phyloP scores from a whole-genome alignment of 1,139 yeast species.

The Magnusiomyces ingens region DNA sequence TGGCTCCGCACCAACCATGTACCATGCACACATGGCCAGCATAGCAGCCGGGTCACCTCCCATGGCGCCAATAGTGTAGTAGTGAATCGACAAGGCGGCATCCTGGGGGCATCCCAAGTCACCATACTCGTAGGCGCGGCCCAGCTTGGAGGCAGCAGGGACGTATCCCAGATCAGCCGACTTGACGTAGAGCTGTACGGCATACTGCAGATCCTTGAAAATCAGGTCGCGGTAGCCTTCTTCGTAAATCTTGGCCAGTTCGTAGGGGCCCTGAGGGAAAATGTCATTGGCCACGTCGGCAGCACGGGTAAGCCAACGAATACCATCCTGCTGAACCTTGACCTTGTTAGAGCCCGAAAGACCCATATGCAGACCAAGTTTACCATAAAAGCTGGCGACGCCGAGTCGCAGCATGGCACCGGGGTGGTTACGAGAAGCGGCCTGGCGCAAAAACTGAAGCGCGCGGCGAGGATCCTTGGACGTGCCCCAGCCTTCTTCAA shows the following conservation, averaged over 20 bases:
- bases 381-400: slow-evolving; percentile 70
- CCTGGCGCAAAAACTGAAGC: slow-evolving; percentile 73
- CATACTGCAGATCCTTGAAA: slow-evolving; percentile 76
- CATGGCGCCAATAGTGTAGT: slow-evolving; percentile 84
- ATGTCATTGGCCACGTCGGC: slow-evolving; percentile 76
- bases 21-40: slow-evolving; percentile 97
- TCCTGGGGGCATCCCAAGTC: slow-evolving; percentile 70
- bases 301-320: slow-evolving; percentile 89
- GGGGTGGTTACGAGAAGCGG: slow-evolving; percentile 87
- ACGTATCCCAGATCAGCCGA: slow-evolving; percentile 86
- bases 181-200: slow-evolving; percentile 77
- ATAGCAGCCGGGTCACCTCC: slow-evolving; percentile 85
- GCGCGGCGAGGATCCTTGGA: slow-evolving; percentile 85
- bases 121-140: slow-evolving; percentile 81
- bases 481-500: slow-evolving; percentile 90
- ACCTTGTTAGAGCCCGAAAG: slow-evolving; percentile 27
- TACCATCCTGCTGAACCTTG: slow-evolving; percentile 72
- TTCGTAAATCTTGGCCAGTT: slow-evolving; percentile 78
- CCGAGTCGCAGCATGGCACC: slow-evolving; percentile 95
- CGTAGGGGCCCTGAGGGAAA: slow-evolving; percentile 89
- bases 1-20: slow-evolving; percentile 82
- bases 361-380: slow-evolving; percentile 57
- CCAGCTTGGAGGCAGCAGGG: slow-evolving; percentile 73
- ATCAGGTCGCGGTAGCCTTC: slow-evolving; percentile 82
- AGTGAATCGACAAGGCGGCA: slow-evolving; percentile 79